Percentiles rank a stretch among this genome's conserved stretches.
Conservation (phyloP, 2,329 filamentous ascomycete species). For the Colletotrichum sp. region DNA sequence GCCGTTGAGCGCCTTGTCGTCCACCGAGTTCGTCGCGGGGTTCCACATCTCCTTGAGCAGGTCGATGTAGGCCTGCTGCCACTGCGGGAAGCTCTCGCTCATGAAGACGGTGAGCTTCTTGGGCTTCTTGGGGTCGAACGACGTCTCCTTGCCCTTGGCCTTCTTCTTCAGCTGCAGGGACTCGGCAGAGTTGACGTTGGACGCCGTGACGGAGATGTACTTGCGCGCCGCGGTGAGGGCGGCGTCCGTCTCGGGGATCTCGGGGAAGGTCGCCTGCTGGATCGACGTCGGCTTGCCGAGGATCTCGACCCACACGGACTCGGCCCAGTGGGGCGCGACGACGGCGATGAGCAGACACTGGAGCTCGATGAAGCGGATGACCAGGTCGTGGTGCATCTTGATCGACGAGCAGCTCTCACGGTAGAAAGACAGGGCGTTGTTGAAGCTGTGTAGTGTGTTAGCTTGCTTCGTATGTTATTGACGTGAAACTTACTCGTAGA, state of each 20-base stretch:
- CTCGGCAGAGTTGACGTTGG: conserved; percentile 86
- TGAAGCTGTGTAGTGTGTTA: conserved; percentile 53
- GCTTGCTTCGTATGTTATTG: not conserved
- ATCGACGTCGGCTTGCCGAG: conserved; percentile 78
- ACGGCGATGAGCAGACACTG: conserved; percentile 84
- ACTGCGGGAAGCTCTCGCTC: conserved; percentile 80
- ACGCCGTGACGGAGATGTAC: conserved; percentile 79
- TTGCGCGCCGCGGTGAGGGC: conserved; percentile 78
- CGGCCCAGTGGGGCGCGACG: conserved; percentile 91
- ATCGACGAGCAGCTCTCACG: conserved; percentile 82
- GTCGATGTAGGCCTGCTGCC: conserved; percentile 92
- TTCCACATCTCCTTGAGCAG: conserved; percentile 77
- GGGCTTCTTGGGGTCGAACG: conserved; percentile 88
- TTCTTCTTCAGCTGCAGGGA: conserved; percentile 85
- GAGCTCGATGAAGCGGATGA: conserved; percentile 82
- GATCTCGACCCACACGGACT: conserved; percentile 93
- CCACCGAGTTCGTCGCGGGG: conserved; percentile 61
- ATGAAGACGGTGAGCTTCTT: conserved; percentile 91
- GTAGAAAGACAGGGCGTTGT: conserved; percentile 87
- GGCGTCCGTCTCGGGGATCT: conserved; percentile 68
- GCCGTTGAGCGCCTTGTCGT: conserved; percentile 82
- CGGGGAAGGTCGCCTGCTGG: conserved; percentile 79
- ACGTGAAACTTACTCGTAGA: conserved; percentile 68
- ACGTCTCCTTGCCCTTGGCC: conserved; percentile 85
- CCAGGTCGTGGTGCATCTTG: conserved; percentile 84